Evolutionary conservation across 2,329 filamentous ascomycete genomes (phyloP).

Genomic region (Calonectria fujianensis): DNA sequence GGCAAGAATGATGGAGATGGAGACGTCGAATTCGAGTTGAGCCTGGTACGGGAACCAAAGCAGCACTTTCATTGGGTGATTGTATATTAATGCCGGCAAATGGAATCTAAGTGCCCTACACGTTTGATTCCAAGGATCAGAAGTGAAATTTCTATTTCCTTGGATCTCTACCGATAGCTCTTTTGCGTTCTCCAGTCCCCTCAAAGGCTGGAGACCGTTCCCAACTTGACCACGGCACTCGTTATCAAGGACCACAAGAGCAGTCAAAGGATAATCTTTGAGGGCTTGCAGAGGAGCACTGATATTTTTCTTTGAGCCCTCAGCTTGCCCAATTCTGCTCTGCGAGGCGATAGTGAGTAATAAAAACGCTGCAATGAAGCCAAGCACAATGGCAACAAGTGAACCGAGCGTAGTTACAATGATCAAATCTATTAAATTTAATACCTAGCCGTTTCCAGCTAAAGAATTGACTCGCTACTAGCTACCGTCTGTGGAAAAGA

Average conservation of each 20-base stretch:
- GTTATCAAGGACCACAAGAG: background rate
- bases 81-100: background rate
- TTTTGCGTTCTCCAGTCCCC: background rate
- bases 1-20: background rate
- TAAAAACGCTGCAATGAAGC: background rate
- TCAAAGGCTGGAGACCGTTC: background rate
- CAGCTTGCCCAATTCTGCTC: background rate
- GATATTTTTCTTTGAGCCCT: background rate
- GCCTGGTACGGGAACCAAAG: background rate
- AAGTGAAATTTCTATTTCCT: background rate
- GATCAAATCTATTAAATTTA: too few species aligned
- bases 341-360: background rate
- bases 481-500: too few species aligned
- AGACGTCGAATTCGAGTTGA: background rate
- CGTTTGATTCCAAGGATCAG: background rate
- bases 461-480: too few species aligned
- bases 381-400: background rate
- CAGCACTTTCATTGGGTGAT: background rate
- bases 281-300: background rate
- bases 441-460: too few species aligned
- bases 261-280: background rate
- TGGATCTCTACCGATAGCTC: background rate
- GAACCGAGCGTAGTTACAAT: background rate
- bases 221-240: background rate
- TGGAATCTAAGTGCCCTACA: background rate